Percentiles rank a stretch among this genome's conserved stretches.
phyloP scores from a whole-genome alignment of 1,284 basidiomycete species.

The Boletus austroedulis region DNA sequence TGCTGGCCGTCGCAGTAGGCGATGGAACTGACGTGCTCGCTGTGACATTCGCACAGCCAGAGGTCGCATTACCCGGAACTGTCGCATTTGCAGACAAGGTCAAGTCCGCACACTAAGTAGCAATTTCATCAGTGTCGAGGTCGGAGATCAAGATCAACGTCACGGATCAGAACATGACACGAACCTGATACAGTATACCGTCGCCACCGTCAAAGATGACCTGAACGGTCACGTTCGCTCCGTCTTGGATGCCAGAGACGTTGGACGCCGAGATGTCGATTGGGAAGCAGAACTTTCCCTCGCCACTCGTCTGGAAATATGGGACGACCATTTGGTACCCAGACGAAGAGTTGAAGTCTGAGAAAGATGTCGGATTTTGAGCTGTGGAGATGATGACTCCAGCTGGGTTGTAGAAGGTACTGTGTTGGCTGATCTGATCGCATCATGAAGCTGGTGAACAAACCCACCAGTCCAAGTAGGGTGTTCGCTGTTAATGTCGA shows the following conservation, averaged over 20 bases:
- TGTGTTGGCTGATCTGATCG: conserved; percentile 2
- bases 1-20: conserved; percentile 16
- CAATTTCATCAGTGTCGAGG: background rate
- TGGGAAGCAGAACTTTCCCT: conserved; percentile 53
- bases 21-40: conserved; percentile 6
- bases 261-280: conserved; percentile 47
- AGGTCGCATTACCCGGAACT: conserved; percentile 24
- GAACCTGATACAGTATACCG: conserved; percentile 52
- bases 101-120: conserved; percentile 36
- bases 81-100: conserved; percentile 29
- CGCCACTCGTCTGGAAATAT: conserved; percentile 43
- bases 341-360: conserved; percentile 47
- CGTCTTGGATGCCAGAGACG: conserved; percentile 45
- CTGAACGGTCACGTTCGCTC: conserved; percentile 49
- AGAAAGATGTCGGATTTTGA: conserved; percentile 50
- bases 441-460: background rate
- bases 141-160: too few relatives aligned
- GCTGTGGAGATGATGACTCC: conserved; percentile 45
- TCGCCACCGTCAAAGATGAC: conserved; percentile 52
- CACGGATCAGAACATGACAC: background rate
- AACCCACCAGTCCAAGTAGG: conserved; percentile 39
- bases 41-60: conserved; percentile 25
- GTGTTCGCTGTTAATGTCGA: conserved; percentile 44
- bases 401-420: conserved; percentile 22
- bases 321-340: conserved; percentile 40